Evolutionary conservation across 2,329 filamentous ascomycete species (phyloP).

Genomic region (Neofusicoccum laricinum): DNA sequence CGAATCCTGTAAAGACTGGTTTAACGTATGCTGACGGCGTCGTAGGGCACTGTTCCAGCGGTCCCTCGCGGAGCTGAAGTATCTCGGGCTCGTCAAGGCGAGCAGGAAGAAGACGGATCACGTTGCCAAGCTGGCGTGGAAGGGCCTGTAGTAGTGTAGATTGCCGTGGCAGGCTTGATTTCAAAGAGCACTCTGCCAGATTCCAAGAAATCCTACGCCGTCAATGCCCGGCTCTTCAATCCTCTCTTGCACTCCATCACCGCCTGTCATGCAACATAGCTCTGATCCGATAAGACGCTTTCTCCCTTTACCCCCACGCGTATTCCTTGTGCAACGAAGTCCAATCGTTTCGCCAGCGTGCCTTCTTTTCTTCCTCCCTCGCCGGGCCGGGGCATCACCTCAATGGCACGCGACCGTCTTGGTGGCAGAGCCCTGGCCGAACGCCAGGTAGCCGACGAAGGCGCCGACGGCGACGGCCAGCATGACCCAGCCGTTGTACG

Average conservation of each 20-base stretch:
- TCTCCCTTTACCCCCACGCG: too few relatives aligned
- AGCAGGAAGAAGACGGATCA: slow-evolving; percentile 93
- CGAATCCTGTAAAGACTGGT: slow-evolving; percentile 13
- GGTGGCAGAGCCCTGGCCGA: slow-evolving; percentile 68
- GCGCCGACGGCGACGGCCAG: slow-evolving; percentile 83
- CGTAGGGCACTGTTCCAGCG: slow-evolving; percentile 73
- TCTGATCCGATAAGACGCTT: too few relatives aligned
- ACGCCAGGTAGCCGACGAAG: slow-evolving; percentile 81
- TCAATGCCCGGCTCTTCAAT: neutral
- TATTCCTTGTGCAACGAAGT: neutral
- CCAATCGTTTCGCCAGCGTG: neutral
- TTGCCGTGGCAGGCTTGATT: neutral
- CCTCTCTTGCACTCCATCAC: too few relatives aligned
- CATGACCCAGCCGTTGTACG: slow-evolving; percentile 99
- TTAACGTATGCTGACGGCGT: slow-evolving; percentile 23
- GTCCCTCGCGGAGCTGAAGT: slow-evolving; percentile 77
- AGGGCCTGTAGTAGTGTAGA: slow-evolving; percentile 59
- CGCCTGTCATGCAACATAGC: too few relatives aligned
- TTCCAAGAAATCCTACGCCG: neutral
- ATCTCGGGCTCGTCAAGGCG: slow-evolving; percentile 81
- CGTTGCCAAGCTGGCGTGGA: slow-evolving; percentile 77
- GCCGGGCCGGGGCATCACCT: too few relatives aligned
- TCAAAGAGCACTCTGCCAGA: neutral
- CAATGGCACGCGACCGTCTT: slow-evolving; percentile 92
- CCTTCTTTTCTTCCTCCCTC: neutral